A percentile compares a stretch with the other conserved stretches of the same genome.
These are phyloP conservation scores for Helotiales sp. DNA, from an alignment of 2,329 filamentous ascomycete genomes.

Conservation along the genomic window DNA sequence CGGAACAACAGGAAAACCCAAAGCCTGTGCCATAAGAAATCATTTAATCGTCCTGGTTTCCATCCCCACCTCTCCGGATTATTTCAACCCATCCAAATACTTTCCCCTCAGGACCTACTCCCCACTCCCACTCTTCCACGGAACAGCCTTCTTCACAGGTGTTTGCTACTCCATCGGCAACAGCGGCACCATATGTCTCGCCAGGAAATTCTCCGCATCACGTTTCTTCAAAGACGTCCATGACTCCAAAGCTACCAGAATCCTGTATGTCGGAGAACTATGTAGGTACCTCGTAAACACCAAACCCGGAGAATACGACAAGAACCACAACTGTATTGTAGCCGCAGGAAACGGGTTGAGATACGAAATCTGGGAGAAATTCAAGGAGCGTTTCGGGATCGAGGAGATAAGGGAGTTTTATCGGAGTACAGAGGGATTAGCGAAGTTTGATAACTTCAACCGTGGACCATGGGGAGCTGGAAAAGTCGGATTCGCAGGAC, in stretches of 20 bases:
- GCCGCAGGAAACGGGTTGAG: slow-evolving; percentile 49
- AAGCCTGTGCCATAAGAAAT: slow-evolving; percentile 44
- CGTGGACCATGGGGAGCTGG: slow-evolving; percentile 42
- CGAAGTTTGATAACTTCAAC: slow-evolving; percentile 46
- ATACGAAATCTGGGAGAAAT: slow-evolving; percentile 48
- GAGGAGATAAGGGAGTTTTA: slow-evolving; percentile 49
- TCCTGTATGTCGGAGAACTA: slow-evolving; percentile 49
- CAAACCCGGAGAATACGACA: slow-evolving; percentile 45
- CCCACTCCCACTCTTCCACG: slow-evolving; percentile 49
- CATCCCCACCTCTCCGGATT: slow-evolving; percentile 38
- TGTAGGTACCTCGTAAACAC: slow-evolving; percentile 48
- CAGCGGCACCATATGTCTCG: slow-evolving; percentile 42
- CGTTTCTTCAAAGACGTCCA: slow-evolving; percentile 46
- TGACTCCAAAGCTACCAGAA: slow-evolving; percentile 42
- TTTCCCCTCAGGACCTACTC: slow-evolving; percentile 47
- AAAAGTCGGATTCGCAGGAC: slow-evolving; percentile 44
- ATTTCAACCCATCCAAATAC: slow-evolving; percentile 41
- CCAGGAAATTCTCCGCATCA: slow-evolving; percentile 46
- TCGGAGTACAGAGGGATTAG: slow-evolving; percentile 46
- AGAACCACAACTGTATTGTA: slow-evolving; percentile 43
- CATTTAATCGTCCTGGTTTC: slow-evolving; percentile 39
- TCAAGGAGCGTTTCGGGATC: slow-evolving; percentile 43
- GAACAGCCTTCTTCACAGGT: slow-evolving; percentile 47
- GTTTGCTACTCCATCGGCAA: slow-evolving; percentile 42
- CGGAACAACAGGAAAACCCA: slow-evolving; percentile 48